Percentiles rank a stretch among this genome's conserved stretches.
Conservation (phyloP, 345 rosid genomes). For the Hirschfeldia incana region DNA sequence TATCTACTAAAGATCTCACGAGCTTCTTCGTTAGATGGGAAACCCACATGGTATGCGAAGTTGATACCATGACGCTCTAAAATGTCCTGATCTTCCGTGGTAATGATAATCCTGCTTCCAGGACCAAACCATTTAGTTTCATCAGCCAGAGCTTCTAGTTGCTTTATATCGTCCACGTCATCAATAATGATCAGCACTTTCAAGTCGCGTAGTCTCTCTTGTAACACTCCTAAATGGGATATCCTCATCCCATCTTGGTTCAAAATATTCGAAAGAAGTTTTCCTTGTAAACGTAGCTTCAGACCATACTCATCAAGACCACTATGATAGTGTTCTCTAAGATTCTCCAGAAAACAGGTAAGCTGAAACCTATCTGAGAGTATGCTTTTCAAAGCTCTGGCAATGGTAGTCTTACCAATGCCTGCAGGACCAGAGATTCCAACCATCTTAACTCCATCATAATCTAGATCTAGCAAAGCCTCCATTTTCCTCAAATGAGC, state of each 20-base stretch:
- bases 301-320: not conserved
- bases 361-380: not conserved
- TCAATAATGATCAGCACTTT: not conserved
- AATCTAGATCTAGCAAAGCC: not conserved
- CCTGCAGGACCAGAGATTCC: not conserved
- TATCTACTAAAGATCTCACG: not conserved
- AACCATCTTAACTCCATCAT: not conserved
- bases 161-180: not conserved
- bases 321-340: not conserved
- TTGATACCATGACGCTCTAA: too few relatives aligned
- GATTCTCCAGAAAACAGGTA: not conserved
- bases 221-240: not conserved
- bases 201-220: not conserved
- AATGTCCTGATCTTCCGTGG: too few relatives aligned
- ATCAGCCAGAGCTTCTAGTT: not conserved
- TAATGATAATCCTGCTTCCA: not conserved
- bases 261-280: not conserved
- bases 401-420: not conserved
- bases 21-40: not conserved
- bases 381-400: not conserved
- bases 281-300: not conserved
- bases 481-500: not conserved
- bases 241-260: not conserved
- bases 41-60: not conserved
- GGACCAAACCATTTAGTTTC: not conserved